Base-by-base conservation (phyloP, 2,329 filamentous ascomycete genomes). In the Venturia pyrina region DNA sequence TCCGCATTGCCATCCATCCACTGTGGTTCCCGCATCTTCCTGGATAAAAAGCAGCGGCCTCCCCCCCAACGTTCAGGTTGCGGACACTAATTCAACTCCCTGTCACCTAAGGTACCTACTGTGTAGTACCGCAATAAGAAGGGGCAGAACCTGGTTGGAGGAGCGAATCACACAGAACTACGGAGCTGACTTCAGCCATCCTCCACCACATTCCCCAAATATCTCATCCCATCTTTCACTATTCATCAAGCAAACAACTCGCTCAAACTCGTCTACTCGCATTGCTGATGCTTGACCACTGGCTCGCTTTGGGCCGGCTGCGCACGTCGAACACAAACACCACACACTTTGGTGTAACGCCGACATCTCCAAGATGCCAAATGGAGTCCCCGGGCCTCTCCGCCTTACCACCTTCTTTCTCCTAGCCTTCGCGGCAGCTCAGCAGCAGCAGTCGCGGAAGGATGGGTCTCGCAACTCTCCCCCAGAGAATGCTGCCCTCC, bases 361-460 rank as follows among this genome's bases (percentile, higher is more conserved):
- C 62, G 15, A 19, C 28, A 53, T n/a, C 43, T 43, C 21, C 63
- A 65, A 65, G 37, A 65, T 59, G 48, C 48, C 63, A 57, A 65
- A 65, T 59, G 53, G 53, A 53, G 28, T 66, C 21, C 48, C 64
- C 64, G 41, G 41, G 40, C 60, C 60, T 19, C 40, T 64, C 50
- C 68, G 75, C 64, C 69, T 77, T 67, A 72, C 74, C 61, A 68
- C 76, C 59, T 69, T 77, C 67, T 68, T 76, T 65, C 69, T 76
- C 63, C 66, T 75, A 50, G 73, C 75, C 32, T 48, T 69, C 57
- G 75, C 74, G 68, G 74, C 75, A 76, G 62, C 62, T 60, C 75
- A 75, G 75, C 75, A 77, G 75, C 76, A 78, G 75, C 75, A 75
- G 64, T 73, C 71, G 70, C 72, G 69, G 19, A 65, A 72, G 59